These are phyloP conservation scores for Vicia villosa DNA, from an alignment of 306 rosid genomes.

Conservation along the genomic window DNA sequence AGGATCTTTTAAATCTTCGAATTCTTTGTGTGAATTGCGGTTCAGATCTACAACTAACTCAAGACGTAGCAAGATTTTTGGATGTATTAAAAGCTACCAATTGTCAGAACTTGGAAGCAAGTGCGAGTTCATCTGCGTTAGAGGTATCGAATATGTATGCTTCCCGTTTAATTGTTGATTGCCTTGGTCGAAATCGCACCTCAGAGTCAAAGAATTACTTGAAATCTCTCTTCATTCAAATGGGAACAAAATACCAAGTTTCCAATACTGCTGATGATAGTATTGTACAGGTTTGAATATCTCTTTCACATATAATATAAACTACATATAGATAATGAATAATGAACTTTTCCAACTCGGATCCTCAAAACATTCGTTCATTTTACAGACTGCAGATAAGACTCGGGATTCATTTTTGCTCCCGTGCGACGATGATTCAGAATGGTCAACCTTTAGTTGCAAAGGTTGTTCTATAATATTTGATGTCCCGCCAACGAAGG, in stretches of 20 bases:
- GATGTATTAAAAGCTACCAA: neutral
- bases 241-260: neutral
- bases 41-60: neutral
- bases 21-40: neutral
- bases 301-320: neutral
- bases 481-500: neutral
- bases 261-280: neutral
- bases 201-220: neutral
- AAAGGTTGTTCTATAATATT: neutral
- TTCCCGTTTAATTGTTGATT: neutral
- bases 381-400: neutral
- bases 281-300: neutral
- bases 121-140: neutral
- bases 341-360: too few relatives aligned
- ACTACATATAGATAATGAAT: too few relatives aligned
- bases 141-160: neutral
- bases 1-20: slow-evolving; percentile 10
- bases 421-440: neutral
- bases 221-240: neutral
- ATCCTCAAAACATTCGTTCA: neutral
- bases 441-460: neutral
- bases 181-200: neutral
- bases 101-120: neutral
- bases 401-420: neutral
- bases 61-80: neutral